Percentiles rank a stretch among this genome's conserved stretches.
phyloP scores from a whole-genome alignment of 2,329 filamentous ascomycete species.

The Sclerotinia sclerotiorum region DNA sequence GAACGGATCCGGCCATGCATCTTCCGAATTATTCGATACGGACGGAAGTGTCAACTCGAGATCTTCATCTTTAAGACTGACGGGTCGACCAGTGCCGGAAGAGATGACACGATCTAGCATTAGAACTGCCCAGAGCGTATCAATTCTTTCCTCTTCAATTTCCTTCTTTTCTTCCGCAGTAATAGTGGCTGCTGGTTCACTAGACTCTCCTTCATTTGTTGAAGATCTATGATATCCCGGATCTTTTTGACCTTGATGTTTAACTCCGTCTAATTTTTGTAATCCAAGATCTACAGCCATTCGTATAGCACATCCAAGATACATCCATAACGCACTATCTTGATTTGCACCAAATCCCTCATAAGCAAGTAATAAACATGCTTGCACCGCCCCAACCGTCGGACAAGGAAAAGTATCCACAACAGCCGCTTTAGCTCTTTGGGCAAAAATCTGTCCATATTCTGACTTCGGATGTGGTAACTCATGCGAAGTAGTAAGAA shows the following conservation, averaged over 20 bases:
- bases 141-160: constrained; percentile 77
- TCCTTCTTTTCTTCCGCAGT: constrained; percentile 56
- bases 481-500: constrained; percentile 52
- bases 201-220: constrained; percentile 46
- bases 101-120: constrained; percentile 85
- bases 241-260: constrained; percentile 46
- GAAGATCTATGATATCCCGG: constrained; percentile 38
- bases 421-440: constrained; percentile 77
- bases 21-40: constrained; percentile 48
- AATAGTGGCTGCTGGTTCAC: constrained; percentile 41
- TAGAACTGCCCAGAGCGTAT: constrained; percentile 90
- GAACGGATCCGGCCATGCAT: constrained; percentile 72
- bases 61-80: constrained; percentile 80
- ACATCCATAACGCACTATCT: constrained; percentile 93
- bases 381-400: constrained; percentile 79
- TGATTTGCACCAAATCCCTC: constrained; percentile 86
- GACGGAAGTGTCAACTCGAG: constrained; percentile 74
- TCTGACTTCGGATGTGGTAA: constrained; percentile 59
- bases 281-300: constrained; percentile 79
- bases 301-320: constrained; percentile 80
- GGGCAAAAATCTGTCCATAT: constrained; percentile 74
- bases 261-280: constrained; percentile 76
- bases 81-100: constrained; percentile 79
- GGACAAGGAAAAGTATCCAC: constrained; percentile 82
- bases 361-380: constrained; percentile 80